phyloP scores from a whole-genome alignment of 768 basidiomycete genomes.

The Boletellus sp. region DNA sequence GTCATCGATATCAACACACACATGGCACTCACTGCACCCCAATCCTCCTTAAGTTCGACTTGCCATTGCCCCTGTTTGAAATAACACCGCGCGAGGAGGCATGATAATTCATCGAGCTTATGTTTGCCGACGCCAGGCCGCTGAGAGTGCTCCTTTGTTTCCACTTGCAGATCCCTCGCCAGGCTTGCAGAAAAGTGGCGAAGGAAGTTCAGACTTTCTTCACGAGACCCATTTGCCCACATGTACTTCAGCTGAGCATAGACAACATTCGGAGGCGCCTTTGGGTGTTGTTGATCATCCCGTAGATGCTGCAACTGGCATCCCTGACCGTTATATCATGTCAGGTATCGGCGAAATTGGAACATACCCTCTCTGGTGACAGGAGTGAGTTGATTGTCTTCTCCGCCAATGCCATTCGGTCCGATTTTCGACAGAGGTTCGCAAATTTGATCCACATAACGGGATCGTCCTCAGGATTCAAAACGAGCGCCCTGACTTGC shows the following conservation, averaged over 20 bases:
- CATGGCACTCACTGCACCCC: slow-evolving; percentile 60
- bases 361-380: slow-evolving; percentile 63
- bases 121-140: slow-evolving; percentile 53
- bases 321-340: slow-evolving; percentile 1
- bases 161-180: slow-evolving; percentile 66
- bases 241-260: slow-evolving; percentile 95
- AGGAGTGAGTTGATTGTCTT: slow-evolving; percentile 94
- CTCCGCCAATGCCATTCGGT: slow-evolving; percentile 91
- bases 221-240: slow-evolving; percentile 82
- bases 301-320: slow-evolving; percentile 43
- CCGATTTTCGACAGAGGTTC: slow-evolving; percentile 92
- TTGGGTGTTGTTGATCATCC: slow-evolving; percentile 49
- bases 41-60: slow-evolving; percentile 70
- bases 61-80: slow-evolving; percentile 98
- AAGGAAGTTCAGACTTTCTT: slow-evolving; percentile 79
- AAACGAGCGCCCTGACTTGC: slow-evolving; percentile 90
- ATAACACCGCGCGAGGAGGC: slow-evolving; percentile 93
- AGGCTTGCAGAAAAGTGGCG: slow-evolving; percentile 78
- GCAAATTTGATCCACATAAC: slow-evolving; percentile 99
- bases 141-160: slow-evolving; percentile 47
- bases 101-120: slow-evolving; percentile 67
- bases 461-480: slow-evolving; percentile 90
- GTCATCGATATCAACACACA: neutral
- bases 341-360: neutral
- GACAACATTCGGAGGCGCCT: slow-evolving; percentile 93